Conservation (phyloP, 371 early-diverging fungal genomes). For the Sporodiniella umbellata region DNA sequence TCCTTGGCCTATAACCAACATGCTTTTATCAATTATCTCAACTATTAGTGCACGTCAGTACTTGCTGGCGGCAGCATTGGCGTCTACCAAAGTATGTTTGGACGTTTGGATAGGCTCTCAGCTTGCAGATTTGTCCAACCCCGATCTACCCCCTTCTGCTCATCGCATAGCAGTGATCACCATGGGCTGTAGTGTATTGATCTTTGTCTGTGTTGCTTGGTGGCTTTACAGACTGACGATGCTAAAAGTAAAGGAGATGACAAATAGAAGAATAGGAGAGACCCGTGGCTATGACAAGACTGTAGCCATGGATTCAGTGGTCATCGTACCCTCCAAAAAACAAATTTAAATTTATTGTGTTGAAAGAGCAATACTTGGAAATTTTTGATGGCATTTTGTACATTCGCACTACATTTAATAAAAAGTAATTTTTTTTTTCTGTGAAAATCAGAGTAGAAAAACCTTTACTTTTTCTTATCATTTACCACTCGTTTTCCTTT, state of each 20-base stretch:
- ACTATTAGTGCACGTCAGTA: constrained; percentile 22
- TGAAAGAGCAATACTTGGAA: constrained; percentile 37
- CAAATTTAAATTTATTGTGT: constrained; percentile 4
- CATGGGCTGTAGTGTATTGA: constrained; percentile 23
- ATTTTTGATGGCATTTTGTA: constrained; percentile 37
- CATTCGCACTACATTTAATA: constrained; percentile 36
- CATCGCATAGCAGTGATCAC: constrained; percentile 34
- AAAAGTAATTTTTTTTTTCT: not conserved
- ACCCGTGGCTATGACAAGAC: not conserved
- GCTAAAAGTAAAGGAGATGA: constrained; percentile 15
- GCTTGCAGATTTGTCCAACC: constrained; percentile 42
- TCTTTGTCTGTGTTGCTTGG: constrained; percentile 13
- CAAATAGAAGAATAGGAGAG: not conserved
- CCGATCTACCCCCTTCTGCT: constrained; percentile 36
- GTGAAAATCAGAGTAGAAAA: not conserved
- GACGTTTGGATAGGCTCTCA: constrained; percentile 51
- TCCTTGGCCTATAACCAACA: constrained; percentile 42
- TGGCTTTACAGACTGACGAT: constrained; percentile 24
- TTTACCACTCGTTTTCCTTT: constrained; percentile 35
- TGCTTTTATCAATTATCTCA: constrained; percentile 31
- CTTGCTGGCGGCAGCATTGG: constrained; percentile 18
- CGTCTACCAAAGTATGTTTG: constrained; percentile 30
- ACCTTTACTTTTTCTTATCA: too few relatives aligned
- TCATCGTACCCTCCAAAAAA: constrained; percentile 5
- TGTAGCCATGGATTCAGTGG: not conserved